A percentile compares a stretch with the other conserved stretches of the same genome.
Evolutionary conservation across 805 yeast genomes (phyloP).

Genomic region (Maudiozyma pseudohumilis): DNA sequence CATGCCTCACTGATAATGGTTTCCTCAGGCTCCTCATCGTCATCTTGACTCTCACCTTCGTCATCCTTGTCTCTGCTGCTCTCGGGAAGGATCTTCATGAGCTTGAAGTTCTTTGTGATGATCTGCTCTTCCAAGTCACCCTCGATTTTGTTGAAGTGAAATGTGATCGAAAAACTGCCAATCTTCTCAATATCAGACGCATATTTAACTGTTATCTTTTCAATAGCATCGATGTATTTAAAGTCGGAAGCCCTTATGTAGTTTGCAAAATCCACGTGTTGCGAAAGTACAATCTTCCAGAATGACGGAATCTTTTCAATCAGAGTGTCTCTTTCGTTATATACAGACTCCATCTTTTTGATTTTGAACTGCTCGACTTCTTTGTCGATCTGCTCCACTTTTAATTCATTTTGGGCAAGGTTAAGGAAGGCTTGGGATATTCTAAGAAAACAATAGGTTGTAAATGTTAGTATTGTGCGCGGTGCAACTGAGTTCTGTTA

Average conservation of each 20-base stretch:
- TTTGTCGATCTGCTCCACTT: slow-evolving; percentile 49
- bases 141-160: slow-evolving; percentile 44
- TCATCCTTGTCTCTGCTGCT: slow-evolving; percentile 7
- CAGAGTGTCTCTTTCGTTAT: slow-evolving; percentile 44
- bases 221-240: slow-evolving; percentile 58
- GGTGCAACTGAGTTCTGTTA: too few species aligned
- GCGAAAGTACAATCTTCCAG: slow-evolving; percentile 82
- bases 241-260: slow-evolving; percentile 68
- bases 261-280: slow-evolving; percentile 77
- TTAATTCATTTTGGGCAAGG: slow-evolving; percentile 48
- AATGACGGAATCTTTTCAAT: slow-evolving; percentile 55
- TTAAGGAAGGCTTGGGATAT: slow-evolving; percentile 18
- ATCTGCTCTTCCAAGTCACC: slow-evolving; percentile 46
- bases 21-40: slow-evolving; percentile 44
- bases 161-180: slow-evolving; percentile 49
- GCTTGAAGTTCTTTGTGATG: slow-evolving; percentile 49
- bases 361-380: slow-evolving; percentile 47
- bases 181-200: slow-evolving; percentile 29
- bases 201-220: slow-evolving; percentile 53
- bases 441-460: slow-evolving; percentile 1
- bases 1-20: slow-evolving; percentile 45
- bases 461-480: slow-evolving; percentile 1
- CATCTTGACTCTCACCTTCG: slow-evolving; percentile 28
- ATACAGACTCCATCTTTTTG: slow-evolving; percentile 46
- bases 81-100: slow-evolving; percentile 23